These are phyloP conservation scores for Podospora fimiseda DNA, from an alignment of 495 filamentous ascomycete genomes.

Conservation along the genomic window DNA sequence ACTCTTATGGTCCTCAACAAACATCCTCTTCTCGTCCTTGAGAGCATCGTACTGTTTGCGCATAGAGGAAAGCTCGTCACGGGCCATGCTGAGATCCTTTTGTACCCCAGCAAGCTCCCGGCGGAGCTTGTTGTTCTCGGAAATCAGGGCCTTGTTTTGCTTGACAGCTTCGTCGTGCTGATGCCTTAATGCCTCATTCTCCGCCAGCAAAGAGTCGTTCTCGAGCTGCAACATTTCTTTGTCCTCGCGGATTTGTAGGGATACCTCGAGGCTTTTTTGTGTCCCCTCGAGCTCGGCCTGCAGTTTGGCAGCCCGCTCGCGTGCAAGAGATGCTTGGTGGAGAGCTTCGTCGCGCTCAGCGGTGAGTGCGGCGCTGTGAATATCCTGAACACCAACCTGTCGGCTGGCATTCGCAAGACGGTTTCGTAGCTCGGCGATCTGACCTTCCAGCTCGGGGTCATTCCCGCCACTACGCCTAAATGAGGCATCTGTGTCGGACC, in stretches of 20 bases:
- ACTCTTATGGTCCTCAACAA: slow-evolving; percentile 37
- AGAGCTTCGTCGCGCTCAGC: slow-evolving; percentile 43
- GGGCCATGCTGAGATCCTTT: slow-evolving; percentile 29
- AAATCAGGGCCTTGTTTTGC: slow-evolving; percentile 22
- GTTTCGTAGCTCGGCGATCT: slow-evolving; percentile 34
- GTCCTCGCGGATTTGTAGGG: slow-evolving; percentile 26
- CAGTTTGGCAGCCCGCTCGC: slow-evolving; percentile 37
- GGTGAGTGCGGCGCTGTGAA: slow-evolving; percentile 39
- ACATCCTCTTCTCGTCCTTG: slow-evolving; percentile 32
- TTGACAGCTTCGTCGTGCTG: slow-evolving; percentile 21
- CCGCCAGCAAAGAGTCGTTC: slow-evolving; percentile 27
- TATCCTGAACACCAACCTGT: slow-evolving; percentile 39
- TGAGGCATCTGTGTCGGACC: slow-evolving; percentile 40
- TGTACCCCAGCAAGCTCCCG: slow-evolving; percentile 30
- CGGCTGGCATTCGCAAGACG: slow-evolving; percentile 42
- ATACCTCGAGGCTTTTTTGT: slow-evolving; percentile 31
- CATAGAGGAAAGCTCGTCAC: slow-evolving; percentile 30
- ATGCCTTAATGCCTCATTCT: slow-evolving; percentile 28
- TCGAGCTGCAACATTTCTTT: slow-evolving; percentile 30
- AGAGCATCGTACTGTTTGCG: slow-evolving; percentile 25
- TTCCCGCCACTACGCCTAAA: slow-evolving; percentile 30
- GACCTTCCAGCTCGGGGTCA: slow-evolving; percentile 35
- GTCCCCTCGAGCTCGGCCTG: slow-evolving; percentile 35
- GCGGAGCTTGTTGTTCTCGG: slow-evolving; percentile 33
- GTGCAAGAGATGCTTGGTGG: slow-evolving; percentile 35